Percentiles rank a stretch among this genome's conserved stretches.
Evolutionary conservation across 129 eudicot species (phyloP).

Genomic region (Flaveria linearis): DNA sequence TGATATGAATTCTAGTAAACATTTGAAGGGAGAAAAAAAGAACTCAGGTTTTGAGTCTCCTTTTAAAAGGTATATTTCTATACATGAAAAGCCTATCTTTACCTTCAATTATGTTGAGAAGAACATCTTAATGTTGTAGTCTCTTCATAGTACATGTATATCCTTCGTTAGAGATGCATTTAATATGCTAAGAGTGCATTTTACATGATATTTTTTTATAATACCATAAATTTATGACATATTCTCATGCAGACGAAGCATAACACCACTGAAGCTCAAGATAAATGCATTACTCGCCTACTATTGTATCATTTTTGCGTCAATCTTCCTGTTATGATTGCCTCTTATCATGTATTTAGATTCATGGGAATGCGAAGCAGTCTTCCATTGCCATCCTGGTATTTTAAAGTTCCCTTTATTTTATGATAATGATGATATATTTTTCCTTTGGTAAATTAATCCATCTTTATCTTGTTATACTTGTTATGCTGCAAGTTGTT

Average conservation of each 20-base stretch:
- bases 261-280: constrained; percentile 87
- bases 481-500: neutral
- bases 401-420: constrained; percentile 56
- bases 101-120: too few relatives aligned
- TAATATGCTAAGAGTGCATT: constrained; percentile 2
- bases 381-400: constrained; percentile 99
- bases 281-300: constrained; percentile 78
- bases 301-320: constrained; percentile 91
- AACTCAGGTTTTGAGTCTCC: constrained; percentile 10
- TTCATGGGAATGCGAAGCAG: constrained; percentile 98
- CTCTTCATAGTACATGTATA: neutral
- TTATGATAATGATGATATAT: neutral
- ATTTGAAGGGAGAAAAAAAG: constrained; percentile 2
- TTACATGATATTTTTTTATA: neutral
- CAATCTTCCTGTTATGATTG: constrained; percentile 91
- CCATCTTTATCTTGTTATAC: constrained; percentile 10
- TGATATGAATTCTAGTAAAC: neutral
- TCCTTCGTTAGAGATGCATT: constrained; percentile 9
- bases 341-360: constrained; percentile 90
- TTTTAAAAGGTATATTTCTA: neutral
- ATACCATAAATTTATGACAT: neutral
- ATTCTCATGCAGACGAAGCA: constrained; percentile 60
- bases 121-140: too few relatives aligned
- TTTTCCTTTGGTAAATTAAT: constrained; percentile 3
- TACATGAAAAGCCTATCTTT: too few relatives aligned